Evolutionary conservation across 2,329 filamentous ascomycete genomes (phyloP), one percentile per base, ranked within the genome.

Genomic region (Dactylellina haptotyla): DNA sequence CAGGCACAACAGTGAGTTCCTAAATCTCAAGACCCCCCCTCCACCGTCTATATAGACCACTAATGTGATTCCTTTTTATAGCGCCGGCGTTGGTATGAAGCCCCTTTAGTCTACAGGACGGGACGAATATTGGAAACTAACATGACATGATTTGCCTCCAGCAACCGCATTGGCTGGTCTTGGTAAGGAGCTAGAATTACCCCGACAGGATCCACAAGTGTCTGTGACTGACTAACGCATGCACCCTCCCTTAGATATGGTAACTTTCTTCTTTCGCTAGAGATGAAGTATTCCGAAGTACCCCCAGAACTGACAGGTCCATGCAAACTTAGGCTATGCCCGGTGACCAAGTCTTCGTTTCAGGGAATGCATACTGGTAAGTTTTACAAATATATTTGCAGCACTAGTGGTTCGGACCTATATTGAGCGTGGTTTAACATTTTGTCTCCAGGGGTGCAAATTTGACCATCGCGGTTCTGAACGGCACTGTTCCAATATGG

Each of bases 381-480:
- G 69, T 56, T 56, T 56, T 45, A 5, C 25, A 30, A 45, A 43
- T 32, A 75, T 43, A 75, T n/a, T n/a, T 72, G 26, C 26, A 23
- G 39, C 16, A 34, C 28, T n/a, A n/a, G n/a, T n/a, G n/a, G n/a
- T 18, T 34, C 8, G 39, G 32, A 43, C 9, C 32, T 56, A 32
- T 46, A 34, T 45, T 30, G 18, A 32, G n/a, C 32, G 23, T 32
- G 43, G 16, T 9, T 61, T 66, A 64, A 71, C 61, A 62, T 23
- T 34, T 32, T 30, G n/a, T n/a, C n/a, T 25, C 39, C 58, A 73
- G 69, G 69, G 69, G 61, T 30, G 30, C 23, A 16, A 82, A 82
- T 72, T 83, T 89, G 14, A 81, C 81, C 59, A 81, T 78, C 51
- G 86, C 87, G 25, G 82, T 89, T 20, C 74, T 82, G 61, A 85